Base-by-base conservation (phyloP, 768 basidiomycete species). In the Lyophyllum semitale region DNA sequence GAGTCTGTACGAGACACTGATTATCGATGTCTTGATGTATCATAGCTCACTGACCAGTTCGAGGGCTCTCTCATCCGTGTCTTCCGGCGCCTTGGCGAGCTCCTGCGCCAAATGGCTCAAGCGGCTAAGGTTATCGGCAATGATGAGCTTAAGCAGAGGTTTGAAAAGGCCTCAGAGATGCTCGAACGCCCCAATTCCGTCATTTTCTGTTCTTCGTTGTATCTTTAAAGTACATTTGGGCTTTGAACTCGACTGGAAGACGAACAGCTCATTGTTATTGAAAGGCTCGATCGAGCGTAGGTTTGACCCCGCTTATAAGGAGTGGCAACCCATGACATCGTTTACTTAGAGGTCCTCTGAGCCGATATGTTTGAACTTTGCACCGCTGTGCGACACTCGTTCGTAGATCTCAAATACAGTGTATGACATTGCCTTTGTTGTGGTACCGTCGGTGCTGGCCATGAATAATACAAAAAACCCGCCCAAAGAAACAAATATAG, bases 61-160 rank as follows among this genome's bases (percentile, higher is more conserved):
- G 97, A 99, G 68, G 97, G 97, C 35, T 94, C 89, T 54, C 79
- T 99, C 25, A 99, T 98, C 66, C 89, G 97, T 52, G 95, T 95
- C 6, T 99, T 99, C 79, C 81, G 97, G 45, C 86, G 97, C 13
- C 73, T 99, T 20, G 92, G 95, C 44, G 97, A 99, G 71, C 81
- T 99, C 18, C 78, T 99, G 22, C 84, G 95, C 30, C 97, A 99
- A 73, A 99, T 99, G 97, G 85, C 87, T 13, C 85, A 90, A 64
- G 95, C 93, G 1, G 93, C 96, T 3, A 94, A 95, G 66, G 97
- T 97, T 18, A 98, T 98, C 59, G 97, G 97, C 11, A 98, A 98
- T 70, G 80, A 80, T 11, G 97, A 98, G 64, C 78, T 99, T 18
- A 86, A 95, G 72, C 87, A 95, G 64, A 97, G 95, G 71, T 98